Evolutionary conservation across 202 grass and related monocot genomes (phyloP).

Genomic region (Zizania palustris): DNA sequence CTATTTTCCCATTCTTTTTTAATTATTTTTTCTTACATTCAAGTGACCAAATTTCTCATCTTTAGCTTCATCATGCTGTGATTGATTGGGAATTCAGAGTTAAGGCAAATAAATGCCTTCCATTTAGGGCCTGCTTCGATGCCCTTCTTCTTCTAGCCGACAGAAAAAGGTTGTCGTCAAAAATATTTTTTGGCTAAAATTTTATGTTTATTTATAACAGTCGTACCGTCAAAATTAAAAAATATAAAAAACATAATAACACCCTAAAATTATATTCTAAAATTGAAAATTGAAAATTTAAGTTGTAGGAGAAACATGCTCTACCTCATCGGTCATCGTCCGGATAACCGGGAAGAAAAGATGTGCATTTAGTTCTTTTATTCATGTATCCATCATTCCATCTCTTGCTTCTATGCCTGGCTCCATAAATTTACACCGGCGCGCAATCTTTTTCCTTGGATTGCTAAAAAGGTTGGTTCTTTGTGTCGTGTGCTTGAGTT

Average conservation of each 20-base stretch:
- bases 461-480: slow-evolving; percentile 46
- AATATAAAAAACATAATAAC: too few relatives aligned
- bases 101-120: slow-evolving; percentile 9
- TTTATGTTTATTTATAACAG: too few relatives aligned
- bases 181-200: too few relatives aligned
- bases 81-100: slow-evolving; percentile 12
- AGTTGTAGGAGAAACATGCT: too few relatives aligned
- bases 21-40: slow-evolving; percentile 27
- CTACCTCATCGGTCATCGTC: background rate
- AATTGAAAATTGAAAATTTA: too few relatives aligned
- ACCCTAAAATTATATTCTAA: too few relatives aligned
- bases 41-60: background rate
- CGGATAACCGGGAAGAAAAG: slow-evolving; percentile 30
- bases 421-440: slow-evolving; percentile 15
- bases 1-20: background rate
- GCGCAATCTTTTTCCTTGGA: slow-evolving; percentile 23
- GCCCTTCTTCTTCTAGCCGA: too few relatives aligned
- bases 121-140: background rate
- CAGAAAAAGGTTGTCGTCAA: too few relatives aligned
- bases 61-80: background rate
- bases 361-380: slow-evolving; percentile 11
- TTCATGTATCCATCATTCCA: background rate
- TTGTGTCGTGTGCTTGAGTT: slow-evolving; percentile 30
- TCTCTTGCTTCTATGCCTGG: slow-evolving; percentile 16
- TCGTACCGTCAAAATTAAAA: too few relatives aligned